Base-by-base conservation (phyloP, 805 yeast species). In the Saccharomyces jurei region DNA sequence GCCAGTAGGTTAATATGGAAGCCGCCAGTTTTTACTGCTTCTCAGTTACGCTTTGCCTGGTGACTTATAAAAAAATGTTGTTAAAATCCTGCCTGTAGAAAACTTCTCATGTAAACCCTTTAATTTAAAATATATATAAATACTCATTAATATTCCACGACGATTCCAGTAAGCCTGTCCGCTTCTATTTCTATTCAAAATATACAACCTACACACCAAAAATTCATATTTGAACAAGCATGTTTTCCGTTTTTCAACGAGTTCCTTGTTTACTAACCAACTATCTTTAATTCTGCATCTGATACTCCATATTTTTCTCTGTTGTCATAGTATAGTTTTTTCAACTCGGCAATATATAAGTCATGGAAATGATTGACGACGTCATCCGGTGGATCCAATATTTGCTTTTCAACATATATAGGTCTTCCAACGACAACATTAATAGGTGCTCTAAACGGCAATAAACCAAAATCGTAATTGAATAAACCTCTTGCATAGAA, bases 11-110 rank as follows among this genome's bases (percentile, higher is more conserved):
- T 94, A 54, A 75, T 77, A 17, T 94, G 99, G 99, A 87, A 86
- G 60, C 98, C 99, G 8, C 99, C 99, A 0, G 86, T 88, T 3
- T 72, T 87, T 68, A 92, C 97, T 3, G 96, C 97, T 26, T 91
- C 96, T 52, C 98, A 94, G 75, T 75, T 94, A 64, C 78, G 97
- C 63, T 94, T 94, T 72, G 97, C 97, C 2, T 91, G 97, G 97
- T 91, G 71, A 72, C 13, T 9, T 22, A 49, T n/a, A 10, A 36
- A 6, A 10, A 36, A 6, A 22, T 41, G n/a, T 48, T 13, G 47
- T 41, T 29, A 25, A 44, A 51, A 49, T 48, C 54, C 46, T 14
- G 46, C 27, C 25, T 46, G 27, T 10, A 13, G 21, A 31, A 46
- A 27, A 30, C 25, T 26, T 41, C 14, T 25, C 5, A 9, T 25